Evolutionary conservation across 1,139 yeast genomes (phyloP), one percentile per base, ranked within the genome.

Genomic region (Geotrichum candidum): DNA sequence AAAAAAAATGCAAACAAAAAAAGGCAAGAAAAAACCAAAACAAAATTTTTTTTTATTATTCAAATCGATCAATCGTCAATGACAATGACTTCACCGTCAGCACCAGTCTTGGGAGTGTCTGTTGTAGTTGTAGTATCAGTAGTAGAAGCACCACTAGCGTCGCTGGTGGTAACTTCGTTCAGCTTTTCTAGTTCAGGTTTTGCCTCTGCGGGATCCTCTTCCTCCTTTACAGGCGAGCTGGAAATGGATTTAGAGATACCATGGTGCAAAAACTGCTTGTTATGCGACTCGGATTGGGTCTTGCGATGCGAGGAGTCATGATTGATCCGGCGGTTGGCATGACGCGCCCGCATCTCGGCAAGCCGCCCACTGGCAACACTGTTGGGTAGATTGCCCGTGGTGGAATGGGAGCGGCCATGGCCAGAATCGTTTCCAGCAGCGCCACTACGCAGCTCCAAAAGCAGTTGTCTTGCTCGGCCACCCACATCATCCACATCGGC

Each of bases 391-490:
- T 33, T 31, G 1, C 27, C 35, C 25, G 48, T 18, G 15, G 41
- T 38, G 6, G 58, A 35, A 0, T 46, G 46, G 18, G 54, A 27
- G 13, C 54, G 33, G 13, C 53, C 53, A 13, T 51, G 54, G 53
- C 58, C 25, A 56, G 53, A 18, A 51, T 48, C 18, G 1, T 35
- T 53, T 18, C 54, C n/a, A 15, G 67, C 61, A 25, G 56, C 63
- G 4, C 72, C 74, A 27, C 82, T 80, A 65, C 89, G 75, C 48
- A 86, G 76, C 66, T 84, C 88, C 65, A 80, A 82, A 38, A 86
- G 77, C 64, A 86, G 77, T 65, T 78, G 80, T 67, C 88, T 76
- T 0, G 90, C 90, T 62, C 90, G 77, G 3, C 80, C 78, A 2
- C 85, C 86, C 31, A 84, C 79, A 67, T 83, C 85, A 51, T 73